A percentile compares a stretch with the other conserved stretches of the same genome.
phyloP scores from a whole-genome alignment of 2,329 filamentous ascomycete genomes.

The Aspergillus tanneri region DNA sequence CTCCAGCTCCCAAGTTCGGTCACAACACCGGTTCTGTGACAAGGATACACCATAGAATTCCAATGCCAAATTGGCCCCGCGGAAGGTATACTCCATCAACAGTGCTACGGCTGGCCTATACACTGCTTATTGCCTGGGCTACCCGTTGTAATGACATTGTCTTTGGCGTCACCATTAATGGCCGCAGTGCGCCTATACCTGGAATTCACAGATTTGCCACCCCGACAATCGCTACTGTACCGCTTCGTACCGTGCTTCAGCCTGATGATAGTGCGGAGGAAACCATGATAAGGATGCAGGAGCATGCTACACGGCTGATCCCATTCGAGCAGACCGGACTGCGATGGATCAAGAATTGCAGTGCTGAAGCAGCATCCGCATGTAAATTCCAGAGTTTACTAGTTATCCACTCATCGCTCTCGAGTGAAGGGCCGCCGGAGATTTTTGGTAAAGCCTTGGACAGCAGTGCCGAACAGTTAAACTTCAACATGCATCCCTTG shows the following conservation, averaged over 20 bases:
- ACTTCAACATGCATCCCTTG: conserved; percentile 1
- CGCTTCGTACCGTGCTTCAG: background rate
- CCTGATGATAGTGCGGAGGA: background rate
- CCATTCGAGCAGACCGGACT: conserved; percentile 5
- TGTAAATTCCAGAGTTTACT: conserved; percentile 7
- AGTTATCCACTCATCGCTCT: background rate
- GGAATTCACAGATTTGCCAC: background rate
- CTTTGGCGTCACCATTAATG: conserved; percentile 4
- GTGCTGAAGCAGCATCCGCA: conserved; percentile 1
- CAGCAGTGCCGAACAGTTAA: background rate
- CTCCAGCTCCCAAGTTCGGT: too few species aligned
- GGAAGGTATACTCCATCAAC: background rate
- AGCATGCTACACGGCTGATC: conserved; percentile 1
- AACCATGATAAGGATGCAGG: background rate
- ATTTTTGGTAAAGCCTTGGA: background rate
- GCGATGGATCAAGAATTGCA: conserved; percentile 1
- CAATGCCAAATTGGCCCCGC: background rate
- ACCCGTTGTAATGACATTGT: background rate
- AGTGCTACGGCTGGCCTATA: background rate
- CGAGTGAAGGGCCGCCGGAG: background rate
- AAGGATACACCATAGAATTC: too few species aligned
- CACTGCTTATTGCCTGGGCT: background rate
- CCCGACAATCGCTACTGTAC: conserved; percentile 9
- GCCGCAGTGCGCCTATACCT: background rate
- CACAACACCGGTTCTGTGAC: too few species aligned